phyloP scores from a whole-genome alignment of 2,329 filamentous ascomycete species.

The Fusarium clavum region DNA sequence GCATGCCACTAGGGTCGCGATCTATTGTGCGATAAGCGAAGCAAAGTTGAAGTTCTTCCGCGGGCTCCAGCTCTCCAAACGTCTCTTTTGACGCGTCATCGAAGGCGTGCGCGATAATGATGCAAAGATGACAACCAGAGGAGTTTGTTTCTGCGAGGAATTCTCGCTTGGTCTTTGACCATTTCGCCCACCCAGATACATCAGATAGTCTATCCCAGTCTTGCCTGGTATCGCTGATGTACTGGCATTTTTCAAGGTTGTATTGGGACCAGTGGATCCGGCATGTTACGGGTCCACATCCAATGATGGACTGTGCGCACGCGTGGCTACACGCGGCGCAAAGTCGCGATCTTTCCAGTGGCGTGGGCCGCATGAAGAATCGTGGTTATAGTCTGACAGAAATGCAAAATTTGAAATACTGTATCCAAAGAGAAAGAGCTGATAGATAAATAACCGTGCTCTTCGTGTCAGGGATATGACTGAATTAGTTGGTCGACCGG shows the following conservation, averaged over 20 bases:
- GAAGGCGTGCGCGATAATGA: background rate
- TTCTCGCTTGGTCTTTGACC: background rate
- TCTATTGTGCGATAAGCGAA: slow-evolving; percentile 5
- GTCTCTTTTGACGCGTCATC: background rate
- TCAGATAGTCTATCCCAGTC: background rate
- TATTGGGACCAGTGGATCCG: background rate
- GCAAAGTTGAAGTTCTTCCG: background rate
- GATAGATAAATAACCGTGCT: too few relatives aligned
- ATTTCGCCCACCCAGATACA: background rate
- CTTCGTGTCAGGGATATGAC: too few relatives aligned
- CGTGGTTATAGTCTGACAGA: too few relatives aligned
- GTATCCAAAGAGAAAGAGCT: too few relatives aligned
- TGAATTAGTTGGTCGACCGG: too few relatives aligned
- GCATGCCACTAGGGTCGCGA: background rate
- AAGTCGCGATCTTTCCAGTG: background rate
- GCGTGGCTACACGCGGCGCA: slow-evolving; percentile 1
- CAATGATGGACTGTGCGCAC: background rate
- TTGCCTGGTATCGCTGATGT: rapidly evolving
- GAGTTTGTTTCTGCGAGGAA: background rate
- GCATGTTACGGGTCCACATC: background rate
- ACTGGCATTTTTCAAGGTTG: background rate
- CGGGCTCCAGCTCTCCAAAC: rapidly evolving
- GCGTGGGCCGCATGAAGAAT: background rate
- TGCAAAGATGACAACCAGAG: slow-evolving; percentile 8
- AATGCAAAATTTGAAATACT: too few relatives aligned